phyloP scores from a whole-genome alignment of 805 yeast genomes.

The Metschnikowia picachoensis region DNA sequence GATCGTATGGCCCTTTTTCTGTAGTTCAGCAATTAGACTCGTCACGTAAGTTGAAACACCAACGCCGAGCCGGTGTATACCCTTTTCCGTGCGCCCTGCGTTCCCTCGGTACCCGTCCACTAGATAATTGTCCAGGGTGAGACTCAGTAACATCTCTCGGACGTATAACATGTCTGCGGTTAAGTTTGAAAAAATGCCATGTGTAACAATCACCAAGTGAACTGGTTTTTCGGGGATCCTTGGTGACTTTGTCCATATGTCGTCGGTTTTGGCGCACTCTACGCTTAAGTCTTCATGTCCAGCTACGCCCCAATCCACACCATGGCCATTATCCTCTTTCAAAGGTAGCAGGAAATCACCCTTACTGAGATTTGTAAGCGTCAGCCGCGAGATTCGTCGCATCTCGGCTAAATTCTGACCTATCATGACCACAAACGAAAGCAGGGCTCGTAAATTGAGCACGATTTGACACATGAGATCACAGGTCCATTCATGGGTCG shows the following conservation, averaged over 20 bases:
- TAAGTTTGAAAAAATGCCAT: slow-evolving; percentile 41
- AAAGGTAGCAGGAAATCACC: slow-evolving; percentile 15
- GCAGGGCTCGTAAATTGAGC: slow-evolving; percentile 28
- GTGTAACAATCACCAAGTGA: slow-evolving; percentile 41
- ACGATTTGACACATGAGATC: slow-evolving; percentile 42
- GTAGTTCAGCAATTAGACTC: slow-evolving; percentile 23
- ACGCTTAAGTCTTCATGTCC: slow-evolving; percentile 21
- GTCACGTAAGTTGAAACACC: slow-evolving; percentile 29
- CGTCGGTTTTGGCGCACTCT: slow-evolving; percentile 23
- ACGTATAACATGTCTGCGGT: slow-evolving; percentile 44
- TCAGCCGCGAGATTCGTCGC: slow-evolving; percentile 30
- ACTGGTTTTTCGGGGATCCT: slow-evolving; percentile 27
- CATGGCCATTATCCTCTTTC: slow-evolving; percentile 10
- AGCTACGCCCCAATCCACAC: slow-evolving; percentile 11
- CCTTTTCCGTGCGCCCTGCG: slow-evolving; percentile 41
- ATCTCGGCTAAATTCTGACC: slow-evolving; percentile 33
- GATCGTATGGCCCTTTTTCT: slow-evolving; percentile 16
- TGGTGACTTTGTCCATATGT: slow-evolving; percentile 30
- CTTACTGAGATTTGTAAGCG: slow-evolving; percentile 11
- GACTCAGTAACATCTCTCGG: slow-evolving; percentile 27
- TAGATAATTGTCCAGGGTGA: slow-evolving; percentile 30
- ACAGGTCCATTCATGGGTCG: slow-evolving; percentile 32
- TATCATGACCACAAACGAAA: slow-evolving; percentile 34
- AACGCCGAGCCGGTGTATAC: slow-evolving; percentile 35
- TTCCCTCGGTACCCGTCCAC: slow-evolving; percentile 38